Conservation (phyloP, 805 yeast species). For the Blastobotrys robertii region DNA sequence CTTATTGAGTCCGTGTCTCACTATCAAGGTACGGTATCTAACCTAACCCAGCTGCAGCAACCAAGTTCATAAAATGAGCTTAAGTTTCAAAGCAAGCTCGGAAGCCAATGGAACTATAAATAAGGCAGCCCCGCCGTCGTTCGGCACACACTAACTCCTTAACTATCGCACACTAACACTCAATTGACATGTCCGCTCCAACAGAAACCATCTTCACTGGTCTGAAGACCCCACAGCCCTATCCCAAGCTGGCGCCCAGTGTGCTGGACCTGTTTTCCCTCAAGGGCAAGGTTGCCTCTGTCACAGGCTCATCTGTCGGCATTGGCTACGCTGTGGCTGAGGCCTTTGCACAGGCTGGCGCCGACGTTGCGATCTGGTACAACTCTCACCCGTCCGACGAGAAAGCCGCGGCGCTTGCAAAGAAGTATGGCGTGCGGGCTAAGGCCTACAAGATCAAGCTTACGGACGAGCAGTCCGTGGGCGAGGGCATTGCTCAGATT, state of each 20-base stretch:
- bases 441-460: constrained; percentile 59
- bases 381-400: constrained; percentile 54
- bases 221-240: constrained; percentile 38
- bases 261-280: constrained; percentile 65
- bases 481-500: constrained; percentile 39
- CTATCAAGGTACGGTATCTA: background rate
- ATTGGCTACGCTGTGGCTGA: constrained; percentile 76
- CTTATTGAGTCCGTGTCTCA: background rate
- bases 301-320: constrained; percentile 81
- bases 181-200: constrained; percentile 18
- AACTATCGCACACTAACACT: background rate
- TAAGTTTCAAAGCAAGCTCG: background rate
- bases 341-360: constrained; percentile 82
- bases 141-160: background rate
- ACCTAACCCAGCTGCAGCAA: background rate
- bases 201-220: constrained; percentile 24
- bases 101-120: background rate
- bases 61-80: background rate
- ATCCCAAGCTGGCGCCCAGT: constrained; percentile 42
- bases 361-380: constrained; percentile 66
- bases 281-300: constrained; percentile 72
- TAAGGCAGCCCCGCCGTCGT: background rate
- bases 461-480: constrained; percentile 41
- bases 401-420: constrained; percentile 45
- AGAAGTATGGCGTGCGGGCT: constrained; percentile 49